Evolutionary conservation across 805 yeast species (phyloP), one percentile per base, ranked within the genome.

Genomic region (Candida caryicola): DNA sequence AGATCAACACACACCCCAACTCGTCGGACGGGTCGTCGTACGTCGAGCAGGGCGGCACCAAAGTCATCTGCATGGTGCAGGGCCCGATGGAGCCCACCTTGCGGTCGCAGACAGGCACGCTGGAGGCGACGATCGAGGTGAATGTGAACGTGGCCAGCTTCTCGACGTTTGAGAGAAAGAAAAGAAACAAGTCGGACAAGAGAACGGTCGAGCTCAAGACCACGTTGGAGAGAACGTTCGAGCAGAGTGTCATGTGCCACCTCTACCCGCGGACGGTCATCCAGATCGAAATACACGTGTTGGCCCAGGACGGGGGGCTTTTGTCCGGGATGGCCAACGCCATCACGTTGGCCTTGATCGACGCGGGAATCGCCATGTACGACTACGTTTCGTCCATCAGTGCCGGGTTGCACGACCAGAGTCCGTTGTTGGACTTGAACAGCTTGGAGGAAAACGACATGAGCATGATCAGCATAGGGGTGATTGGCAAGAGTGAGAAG

Each of bases 291-390:
- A 67, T 90, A 5, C 85, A 86, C 47, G 89, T 93, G 0, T 67
- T 93, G 37, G 80, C 88, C 10, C 87, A 88, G 53, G 99, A 93
- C 54, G 99, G 99, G 27, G 95, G 95, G 0, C 56, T 91, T 17
- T 60, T 91, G 46, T 77, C 95, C 0, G 73, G 85, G 1, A 78
- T 93, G 47, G 73, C 87, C 30, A 93, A 93, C 57, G 86, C 97
- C 7, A 77, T 86, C 30, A 87, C 96, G 1, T 66, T 93, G 50
- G 97, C 96, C 0, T 69, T 93, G 31, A 79, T 93, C 23, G 98
- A 93, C 62, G 97, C 98, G 2, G 98, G 98, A 34, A 82, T 93
- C 32, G 84, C 96, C 4, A 82, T 93, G 83, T 85, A 83, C 55
- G 98, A 93, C 57, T 90, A 87, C 56, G 83, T 91, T 12, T 77